A percentile compares a stretch with the other conserved stretches of the same genome.
These are phyloP conservation scores for Tricholomella constricta DNA, from an alignment of 768 basidiomycete species.

Conservation along the genomic window DNA sequence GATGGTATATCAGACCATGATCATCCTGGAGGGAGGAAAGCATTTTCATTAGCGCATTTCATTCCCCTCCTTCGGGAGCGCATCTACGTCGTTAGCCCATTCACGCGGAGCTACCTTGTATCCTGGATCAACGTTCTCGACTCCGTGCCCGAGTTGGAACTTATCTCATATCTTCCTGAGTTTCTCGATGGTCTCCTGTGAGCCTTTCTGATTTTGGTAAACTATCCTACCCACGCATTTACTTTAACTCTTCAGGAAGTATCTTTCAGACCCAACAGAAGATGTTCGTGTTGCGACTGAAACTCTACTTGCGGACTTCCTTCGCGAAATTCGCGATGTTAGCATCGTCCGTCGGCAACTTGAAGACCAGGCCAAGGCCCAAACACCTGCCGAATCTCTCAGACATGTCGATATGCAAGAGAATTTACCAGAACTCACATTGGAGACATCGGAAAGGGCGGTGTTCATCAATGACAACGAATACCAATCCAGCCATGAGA, in stretches of 20 bases:
- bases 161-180: slow-evolving; percentile 92
- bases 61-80: slow-evolving; percentile 92
- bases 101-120: slow-evolving; percentile 94
- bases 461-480: slow-evolving; percentile 58
- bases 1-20: slow-evolving; percentile 49
- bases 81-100: slow-evolving; percentile 93
- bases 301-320: slow-evolving; percentile 83
- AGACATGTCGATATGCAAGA: slow-evolving; percentile 50
- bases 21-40: slow-evolving; percentile 54
- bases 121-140: slow-evolving; percentile 96
- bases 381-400: slow-evolving; percentile 42
- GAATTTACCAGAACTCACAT: slow-evolving; percentile 57
- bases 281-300: slow-evolving; percentile 93
- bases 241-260: slow-evolving; percentile 59
- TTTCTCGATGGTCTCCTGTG: slow-evolving; percentile 93
- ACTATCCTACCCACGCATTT: slow-evolving; percentile 6
- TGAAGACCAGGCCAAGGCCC: slow-evolving; percentile 53
- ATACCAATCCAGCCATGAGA: slow-evolving; percentile 39
- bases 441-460: slow-evolving; percentile 59
- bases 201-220: slow-evolving; percentile 31
- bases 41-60: slow-evolving; percentile 93
- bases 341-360: slow-evolving; percentile 69
- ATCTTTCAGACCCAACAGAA: slow-evolving; percentile 91
- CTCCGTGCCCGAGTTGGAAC: slow-evolving; percentile 94
- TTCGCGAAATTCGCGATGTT: slow-evolving; percentile 88